A percentile compares a stretch with the other conserved stretches of the same genome.
Evolutionary conservation across 257 asterid genomes (phyloP).

Genomic region (Rehmannia glutinosa): DNA sequence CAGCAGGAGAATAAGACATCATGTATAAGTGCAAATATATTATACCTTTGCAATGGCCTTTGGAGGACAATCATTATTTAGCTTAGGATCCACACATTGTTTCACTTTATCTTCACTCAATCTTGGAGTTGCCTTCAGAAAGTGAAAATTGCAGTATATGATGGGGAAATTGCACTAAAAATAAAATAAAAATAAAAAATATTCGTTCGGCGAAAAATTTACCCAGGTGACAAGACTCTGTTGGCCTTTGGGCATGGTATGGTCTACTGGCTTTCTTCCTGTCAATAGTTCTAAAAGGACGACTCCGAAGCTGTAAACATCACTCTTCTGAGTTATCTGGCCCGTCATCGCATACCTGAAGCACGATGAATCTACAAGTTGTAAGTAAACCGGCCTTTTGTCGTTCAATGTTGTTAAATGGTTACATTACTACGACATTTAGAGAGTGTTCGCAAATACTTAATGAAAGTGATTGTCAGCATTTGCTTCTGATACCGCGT

Average conservation of each 20-base stretch:
- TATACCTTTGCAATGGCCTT: constrained; percentile 85
- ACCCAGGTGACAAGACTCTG: constrained; percentile 94
- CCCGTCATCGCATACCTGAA: constrained; percentile 90
- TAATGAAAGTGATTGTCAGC: no score
- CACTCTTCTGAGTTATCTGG: constrained; percentile 81
- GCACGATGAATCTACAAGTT: not conserved
- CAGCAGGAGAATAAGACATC: no score
- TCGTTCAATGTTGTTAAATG: no score
- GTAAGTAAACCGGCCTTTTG: not conserved
- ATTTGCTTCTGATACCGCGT: no score
- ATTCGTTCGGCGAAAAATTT: not conserved
- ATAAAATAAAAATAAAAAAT: not conserved
- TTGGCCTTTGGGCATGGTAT: constrained; percentile 95
- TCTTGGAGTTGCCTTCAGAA: constrained; percentile 81
- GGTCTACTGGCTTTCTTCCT: constrained; percentile 90
- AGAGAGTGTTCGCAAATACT: no score
- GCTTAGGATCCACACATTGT: constrained; percentile 84
- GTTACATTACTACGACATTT: no score
- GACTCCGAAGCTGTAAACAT: constrained; percentile 85
- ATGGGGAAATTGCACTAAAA: no score
- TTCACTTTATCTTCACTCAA: constrained; percentile 92
- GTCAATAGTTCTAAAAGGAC: constrained; percentile 75
- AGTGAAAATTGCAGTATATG: not conserved
- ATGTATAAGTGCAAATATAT: no score
- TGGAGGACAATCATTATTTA: constrained; percentile 67